These are phyloP conservation scores for Cercospora janseana DNA, from an alignment of 2,329 filamentous ascomycete genomes.

Conservation along the genomic window DNA sequence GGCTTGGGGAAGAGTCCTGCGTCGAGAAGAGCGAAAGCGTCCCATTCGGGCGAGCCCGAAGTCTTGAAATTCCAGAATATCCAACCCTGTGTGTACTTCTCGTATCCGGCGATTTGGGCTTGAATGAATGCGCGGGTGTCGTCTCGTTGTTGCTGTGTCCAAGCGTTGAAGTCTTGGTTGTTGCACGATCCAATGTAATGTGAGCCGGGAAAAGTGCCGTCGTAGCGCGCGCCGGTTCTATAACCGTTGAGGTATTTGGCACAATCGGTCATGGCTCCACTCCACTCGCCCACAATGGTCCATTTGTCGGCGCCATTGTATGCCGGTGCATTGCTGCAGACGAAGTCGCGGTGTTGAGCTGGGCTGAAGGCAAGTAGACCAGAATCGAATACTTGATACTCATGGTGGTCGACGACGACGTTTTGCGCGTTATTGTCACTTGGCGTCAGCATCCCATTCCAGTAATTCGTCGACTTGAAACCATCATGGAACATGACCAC, in stretches of 20 bases:
- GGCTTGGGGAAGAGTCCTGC: constrained; percentile 53
- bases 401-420: constrained; percentile 65
- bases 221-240: constrained; percentile 59
- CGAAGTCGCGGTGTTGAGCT: constrained; percentile 54
- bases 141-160: constrained; percentile 46
- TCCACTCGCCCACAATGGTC: constrained; percentile 69
- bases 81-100: constrained; percentile 54
- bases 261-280: constrained; percentile 64
- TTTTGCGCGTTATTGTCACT: constrained; percentile 52
- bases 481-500: constrained; percentile 60
- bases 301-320: constrained; percentile 61
- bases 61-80: constrained; percentile 62
- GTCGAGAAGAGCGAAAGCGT: constrained; percentile 51
- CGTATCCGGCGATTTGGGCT: constrained; percentile 55
- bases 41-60: constrained; percentile 52
- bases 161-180: constrained; percentile 50
- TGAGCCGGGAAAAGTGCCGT: constrained; percentile 53
- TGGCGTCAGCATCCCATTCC: constrained; percentile 61
- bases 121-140: constrained; percentile 55
- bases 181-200: constrained; percentile 55
- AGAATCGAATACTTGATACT: constrained; percentile 64
- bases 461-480: constrained; percentile 54
- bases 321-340: constrained; percentile 53
- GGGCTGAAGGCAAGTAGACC: constrained; percentile 51
- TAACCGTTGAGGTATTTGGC: constrained; percentile 54